Percentiles rank a stretch among this genome's conserved stretches.
Evolutionary conservation across 2,329 filamentous ascomycete species (phyloP).

Genomic region (Botrytis hyacinthi): DNA sequence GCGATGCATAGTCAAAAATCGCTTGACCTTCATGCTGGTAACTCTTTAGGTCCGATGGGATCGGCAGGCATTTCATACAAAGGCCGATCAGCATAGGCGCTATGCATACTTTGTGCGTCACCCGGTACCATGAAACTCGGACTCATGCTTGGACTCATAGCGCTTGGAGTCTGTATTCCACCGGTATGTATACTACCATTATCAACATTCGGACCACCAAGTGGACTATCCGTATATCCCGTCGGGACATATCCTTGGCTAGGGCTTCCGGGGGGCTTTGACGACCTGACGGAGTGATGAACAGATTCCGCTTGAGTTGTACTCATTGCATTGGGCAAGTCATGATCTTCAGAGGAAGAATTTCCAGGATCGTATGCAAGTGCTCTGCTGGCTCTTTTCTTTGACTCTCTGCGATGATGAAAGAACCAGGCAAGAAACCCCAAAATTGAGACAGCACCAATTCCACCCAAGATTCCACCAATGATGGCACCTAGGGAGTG

Average conservation of each 20-base stretch:
- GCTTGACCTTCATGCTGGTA: neutral
- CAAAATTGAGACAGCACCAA: neutral
- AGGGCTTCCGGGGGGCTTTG: neutral
- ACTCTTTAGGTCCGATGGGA: neutral
- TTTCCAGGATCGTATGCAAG: constrained; percentile 1
- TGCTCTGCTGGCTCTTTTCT: constrained; percentile 1
- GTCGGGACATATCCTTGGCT: neutral
- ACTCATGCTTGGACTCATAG: neutral
- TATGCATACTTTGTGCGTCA: neutral
- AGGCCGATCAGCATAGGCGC: neutral
- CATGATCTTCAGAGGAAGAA: neutral
- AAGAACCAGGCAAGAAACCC: neutral
- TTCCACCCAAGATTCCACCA: constrained; percentile 2
- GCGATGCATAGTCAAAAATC: neutral
- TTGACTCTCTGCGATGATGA: neutral
- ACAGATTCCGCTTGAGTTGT: neutral
- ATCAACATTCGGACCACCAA: neutral
- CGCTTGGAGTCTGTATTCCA: neutral
- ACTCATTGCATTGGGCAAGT: neutral
- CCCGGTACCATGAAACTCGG: neutral
- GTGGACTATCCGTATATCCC: constrained; percentile 1
- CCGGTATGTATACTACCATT: neutral
- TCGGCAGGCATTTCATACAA: neutral
- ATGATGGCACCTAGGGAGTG: neutral
- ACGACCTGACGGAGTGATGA: neutral